A percentile compares a stretch with the other conserved stretches of the same genome.
phyloP scores from a whole-genome alignment of 2,329 filamentous ascomycete genomes.

The Cordyceps tenuipes region DNA sequence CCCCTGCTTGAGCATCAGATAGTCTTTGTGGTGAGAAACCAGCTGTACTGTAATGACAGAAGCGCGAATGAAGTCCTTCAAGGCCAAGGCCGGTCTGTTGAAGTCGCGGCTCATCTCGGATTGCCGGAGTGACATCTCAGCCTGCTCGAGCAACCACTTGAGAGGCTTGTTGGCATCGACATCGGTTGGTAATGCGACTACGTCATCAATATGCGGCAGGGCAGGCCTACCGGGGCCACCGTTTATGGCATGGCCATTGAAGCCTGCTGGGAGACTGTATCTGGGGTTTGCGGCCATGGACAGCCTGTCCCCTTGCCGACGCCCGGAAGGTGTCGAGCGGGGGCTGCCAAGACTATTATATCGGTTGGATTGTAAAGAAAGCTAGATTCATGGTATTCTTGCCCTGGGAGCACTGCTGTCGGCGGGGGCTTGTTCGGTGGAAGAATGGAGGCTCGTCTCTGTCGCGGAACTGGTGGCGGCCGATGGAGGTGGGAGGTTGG shows the following conservation, averaged over 20 bases:
- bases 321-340: constrained; percentile 8
- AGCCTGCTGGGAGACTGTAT: constrained; percentile 22
- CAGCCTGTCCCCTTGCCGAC: constrained; percentile 19
- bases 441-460: neutral
- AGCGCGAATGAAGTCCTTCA: constrained; percentile 77
- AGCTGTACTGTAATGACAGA: constrained; percentile 69
- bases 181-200: constrained; percentile 37
- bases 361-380: neutral
- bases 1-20: constrained; percentile 52
- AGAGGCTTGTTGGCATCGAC: constrained; percentile 42
- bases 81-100: constrained; percentile 62
- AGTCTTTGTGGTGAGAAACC: constrained; percentile 71
- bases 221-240: constrained; percentile 21
- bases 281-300: constrained; percentile 25
- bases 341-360: neutral
- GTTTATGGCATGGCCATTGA: constrained; percentile 9
- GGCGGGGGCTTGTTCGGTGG: neutral
- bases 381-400: neutral
- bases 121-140: constrained; percentile 45
- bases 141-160: constrained; percentile 44
- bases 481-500: neutral
- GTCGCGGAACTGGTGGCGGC: neutral
- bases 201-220: constrained; percentile 46
- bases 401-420: neutral
- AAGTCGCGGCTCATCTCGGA: constrained; percentile 57